These are phyloP conservation scores for Auriscalpium vulgare DNA, from an alignment of 768 basidiomycete genomes.

Conservation along the genomic window DNA sequence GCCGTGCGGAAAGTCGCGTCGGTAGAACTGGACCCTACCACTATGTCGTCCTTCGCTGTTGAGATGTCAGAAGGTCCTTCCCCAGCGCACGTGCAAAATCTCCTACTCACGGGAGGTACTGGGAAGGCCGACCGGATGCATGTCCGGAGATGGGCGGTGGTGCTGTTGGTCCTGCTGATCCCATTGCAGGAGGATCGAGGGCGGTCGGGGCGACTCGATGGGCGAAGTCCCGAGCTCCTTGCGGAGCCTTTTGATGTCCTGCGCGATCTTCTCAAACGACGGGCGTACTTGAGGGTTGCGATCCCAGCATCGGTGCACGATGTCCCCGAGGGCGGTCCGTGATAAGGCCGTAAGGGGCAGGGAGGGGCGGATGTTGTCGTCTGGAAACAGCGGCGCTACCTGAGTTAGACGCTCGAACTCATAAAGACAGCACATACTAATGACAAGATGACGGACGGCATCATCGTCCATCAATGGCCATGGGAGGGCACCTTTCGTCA, in stretches of 20 bases:
- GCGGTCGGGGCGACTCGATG: constrained; percentile 25
- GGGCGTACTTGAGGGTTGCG: constrained; percentile 44
- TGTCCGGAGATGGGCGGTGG: constrained; percentile 20
- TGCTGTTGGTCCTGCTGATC: constrained; percentile 3
- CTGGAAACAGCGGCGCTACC: not conserved
- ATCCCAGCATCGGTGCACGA: constrained; percentile 53
- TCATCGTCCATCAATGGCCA: constrained; percentile 47
- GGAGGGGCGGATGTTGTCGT: constrained; percentile 17
- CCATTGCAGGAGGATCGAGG: constrained; percentile 17
- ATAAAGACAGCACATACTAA: constrained; percentile 26
- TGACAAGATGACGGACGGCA: constrained; percentile 41
- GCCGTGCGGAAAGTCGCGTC: not conserved
- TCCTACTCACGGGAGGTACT: too few relatives aligned
- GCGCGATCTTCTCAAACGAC: constrained; percentile 40
- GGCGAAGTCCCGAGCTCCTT: constrained; percentile 28
- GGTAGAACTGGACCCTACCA: not conserved
- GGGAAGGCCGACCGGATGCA: constrained; percentile 18
- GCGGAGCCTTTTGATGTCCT: constrained; percentile 37
- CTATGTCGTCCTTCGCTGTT: not conserved
- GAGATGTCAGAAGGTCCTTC: not conserved
- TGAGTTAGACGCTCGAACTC: too few relatives aligned
- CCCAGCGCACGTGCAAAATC: not conserved
- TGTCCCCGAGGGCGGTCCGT: constrained; percentile 28
- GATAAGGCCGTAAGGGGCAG: constrained; percentile 34
- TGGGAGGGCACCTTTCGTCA: constrained; percentile 54